Conservation (phyloP, 768 basidiomycete genomes). For the Mycena leptocephala region DNA sequence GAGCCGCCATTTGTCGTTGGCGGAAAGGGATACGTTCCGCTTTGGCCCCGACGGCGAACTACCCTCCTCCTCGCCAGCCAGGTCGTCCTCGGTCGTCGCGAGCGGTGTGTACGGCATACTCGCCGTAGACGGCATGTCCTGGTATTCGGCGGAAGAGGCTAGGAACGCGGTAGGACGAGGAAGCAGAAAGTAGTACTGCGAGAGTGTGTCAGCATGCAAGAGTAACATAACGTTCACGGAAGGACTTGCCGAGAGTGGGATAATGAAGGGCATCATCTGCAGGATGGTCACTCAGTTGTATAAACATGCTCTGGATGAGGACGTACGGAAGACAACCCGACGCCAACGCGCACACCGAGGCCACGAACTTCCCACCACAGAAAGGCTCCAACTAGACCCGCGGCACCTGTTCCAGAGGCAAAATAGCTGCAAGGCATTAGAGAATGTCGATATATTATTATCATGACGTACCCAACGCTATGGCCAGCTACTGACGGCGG, state of each 20-base stretch:
- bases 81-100: slow-evolving; percentile 56
- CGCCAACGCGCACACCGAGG: slow-evolving; percentile 87
- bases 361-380: slow-evolving; percentile 95
- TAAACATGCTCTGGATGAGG: background rate
- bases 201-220: background rate
- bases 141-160: slow-evolving; percentile 54
- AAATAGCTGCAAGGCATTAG: slow-evolving; percentile 75
- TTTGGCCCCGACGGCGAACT: slow-evolving; percentile 54
- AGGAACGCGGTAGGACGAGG: slow-evolving; percentile 73
- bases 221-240: no score
- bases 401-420: slow-evolving; percentile 94
- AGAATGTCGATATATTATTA: background rate
- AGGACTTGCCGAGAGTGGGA: slow-evolving; percentile 68
- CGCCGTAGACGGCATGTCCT: slow-evolving; percentile 50
- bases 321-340: slow-evolving; percentile 87
- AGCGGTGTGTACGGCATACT: slow-evolving; percentile 64
- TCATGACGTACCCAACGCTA: slow-evolving; percentile 78
- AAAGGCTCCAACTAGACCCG: slow-evolving; percentile 93
- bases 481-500: slow-evolving; percentile 81
- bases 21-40: slow-evolving; percentile 68
- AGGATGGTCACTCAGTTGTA: slow-evolving; percentile 9
- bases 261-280: slow-evolving; percentile 87
- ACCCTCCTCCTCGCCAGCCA: slow-evolving; percentile 59
- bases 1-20: slow-evolving; percentile 84
- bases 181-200: slow-evolving; percentile 79